Conservation (phyloP, 2,329 filamentous ascomycete species). For the Xylariaceae sp. region DNA sequence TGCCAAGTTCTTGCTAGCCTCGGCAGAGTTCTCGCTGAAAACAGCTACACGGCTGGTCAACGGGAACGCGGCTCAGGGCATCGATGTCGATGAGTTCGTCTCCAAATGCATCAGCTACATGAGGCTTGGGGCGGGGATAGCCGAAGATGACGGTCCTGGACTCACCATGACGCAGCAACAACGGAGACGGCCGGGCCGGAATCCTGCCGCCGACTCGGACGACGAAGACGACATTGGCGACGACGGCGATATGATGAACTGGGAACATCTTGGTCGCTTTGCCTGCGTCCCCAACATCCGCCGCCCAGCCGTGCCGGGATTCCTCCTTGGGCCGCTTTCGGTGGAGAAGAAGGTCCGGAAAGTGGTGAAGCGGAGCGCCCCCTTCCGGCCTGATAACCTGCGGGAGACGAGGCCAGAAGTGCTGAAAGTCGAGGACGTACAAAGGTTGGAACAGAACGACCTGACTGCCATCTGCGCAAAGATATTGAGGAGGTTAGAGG, state of each 20-base stretch:
- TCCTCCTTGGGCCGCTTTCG: conserved; percentile 82
- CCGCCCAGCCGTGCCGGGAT: conserved; percentile 73
- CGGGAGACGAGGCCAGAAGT: conserved; percentile 73
- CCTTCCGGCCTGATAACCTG: conserved; percentile 62
- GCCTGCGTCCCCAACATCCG: conserved; percentile 69
- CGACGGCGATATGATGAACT: conserved; percentile 74
- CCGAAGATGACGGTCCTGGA: conserved; percentile 45
- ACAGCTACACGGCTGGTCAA: conserved; percentile 70
- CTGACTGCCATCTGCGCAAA: conserved; percentile 72
- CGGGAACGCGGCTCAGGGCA: conserved; percentile 65
- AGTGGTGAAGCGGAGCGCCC: conserved; percentile 63
- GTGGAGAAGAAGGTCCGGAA: conserved; percentile 78
- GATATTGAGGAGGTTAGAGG: conserved; percentile 59
- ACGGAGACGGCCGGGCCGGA: conserved; percentile 33
- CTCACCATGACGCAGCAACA: conserved; percentile 46
- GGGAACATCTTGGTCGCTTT: conserved; percentile 74
- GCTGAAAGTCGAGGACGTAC: conserved; percentile 66
- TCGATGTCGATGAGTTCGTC: conserved; percentile 89
- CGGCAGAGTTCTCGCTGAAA: conserved; percentile 72
- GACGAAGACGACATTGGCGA: conserved; percentile 63
- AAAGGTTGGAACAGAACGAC: conserved; percentile 71
- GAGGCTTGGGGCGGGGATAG: conserved; percentile 57
- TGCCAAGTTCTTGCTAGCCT: conserved; percentile 77
- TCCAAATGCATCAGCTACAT: conserved; percentile 87
- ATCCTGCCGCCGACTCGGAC: conserved; percentile 47